phyloP scores from a whole-genome alignment of 2,329 filamentous ascomycete species.

The Talaromyces sp. region DNA sequence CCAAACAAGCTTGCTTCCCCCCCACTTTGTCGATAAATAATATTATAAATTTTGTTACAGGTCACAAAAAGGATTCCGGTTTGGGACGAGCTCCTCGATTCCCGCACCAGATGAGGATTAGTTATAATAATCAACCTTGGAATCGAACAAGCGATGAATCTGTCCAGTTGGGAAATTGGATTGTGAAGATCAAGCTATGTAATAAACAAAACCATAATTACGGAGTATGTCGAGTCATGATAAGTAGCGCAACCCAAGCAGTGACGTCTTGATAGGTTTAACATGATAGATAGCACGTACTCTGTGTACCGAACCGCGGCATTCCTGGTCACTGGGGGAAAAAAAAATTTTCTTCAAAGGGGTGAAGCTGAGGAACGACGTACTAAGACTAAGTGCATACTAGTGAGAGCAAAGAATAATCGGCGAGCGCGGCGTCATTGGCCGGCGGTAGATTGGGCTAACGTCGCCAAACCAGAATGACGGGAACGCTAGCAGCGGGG shows the following conservation, averaged over 20 bases:
- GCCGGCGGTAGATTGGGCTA: neutral
- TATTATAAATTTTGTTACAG: neutral
- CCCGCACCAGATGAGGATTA: neutral
- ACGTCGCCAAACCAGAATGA: conserved; percentile 2
- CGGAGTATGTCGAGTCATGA: too few relatives aligned
- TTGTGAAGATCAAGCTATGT: neutral
- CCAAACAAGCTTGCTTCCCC: neutral
- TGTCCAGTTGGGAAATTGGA: neutral
- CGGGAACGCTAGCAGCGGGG: neutral
- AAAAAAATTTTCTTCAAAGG: neutral
- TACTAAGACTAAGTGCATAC: neutral
- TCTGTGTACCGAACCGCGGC: neutral
- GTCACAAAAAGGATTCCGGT: neutral
- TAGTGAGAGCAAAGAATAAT: neutral
- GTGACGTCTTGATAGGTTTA: neutral
- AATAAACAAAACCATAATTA: neutral
- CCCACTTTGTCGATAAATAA: neutral
- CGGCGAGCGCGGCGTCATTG: neutral
- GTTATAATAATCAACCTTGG: neutral
- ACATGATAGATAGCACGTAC: neutral
- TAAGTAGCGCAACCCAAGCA: too few relatives aligned
- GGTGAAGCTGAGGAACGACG: neutral
- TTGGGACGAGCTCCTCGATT: neutral
- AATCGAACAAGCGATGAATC: neutral
- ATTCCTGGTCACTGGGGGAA: neutral